These are phyloP conservation scores for Termitomyces titanicus DNA, from an alignment of 768 basidiomycete species.

Conservation along the genomic window DNA sequence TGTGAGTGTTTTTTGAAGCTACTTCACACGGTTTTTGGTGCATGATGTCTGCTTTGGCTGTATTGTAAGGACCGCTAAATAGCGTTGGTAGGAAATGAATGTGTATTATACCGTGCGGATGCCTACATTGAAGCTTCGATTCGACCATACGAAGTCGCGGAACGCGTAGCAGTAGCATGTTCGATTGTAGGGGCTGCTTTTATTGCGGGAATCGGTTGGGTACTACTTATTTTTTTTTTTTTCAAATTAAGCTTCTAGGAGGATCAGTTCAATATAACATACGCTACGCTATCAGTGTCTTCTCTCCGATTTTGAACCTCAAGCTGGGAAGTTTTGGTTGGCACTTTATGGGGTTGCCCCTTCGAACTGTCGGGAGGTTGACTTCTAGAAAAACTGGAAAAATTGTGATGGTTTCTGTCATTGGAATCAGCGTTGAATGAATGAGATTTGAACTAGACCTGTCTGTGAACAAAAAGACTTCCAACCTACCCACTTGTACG, in stretches of 20 bases:
- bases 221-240: neutral
- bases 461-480: neutral
- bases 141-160: neutral
- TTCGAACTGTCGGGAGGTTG: neutral
- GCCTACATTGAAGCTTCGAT: neutral
- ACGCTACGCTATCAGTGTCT: neutral
- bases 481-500: neutral
- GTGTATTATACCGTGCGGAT: neutral
- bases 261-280: neutral
- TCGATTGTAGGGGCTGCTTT: neutral
- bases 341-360: neutral
- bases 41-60: neutral
- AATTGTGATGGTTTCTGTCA: neutral
- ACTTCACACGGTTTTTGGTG: neutral
- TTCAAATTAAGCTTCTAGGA: neutral
- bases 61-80: neutral
- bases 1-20: neutral
- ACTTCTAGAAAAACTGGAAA: neutral
- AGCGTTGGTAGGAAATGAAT: neutral
- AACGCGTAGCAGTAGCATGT: neutral
- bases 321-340: neutral
- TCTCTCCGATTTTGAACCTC: neutral
- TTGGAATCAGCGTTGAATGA: neutral
- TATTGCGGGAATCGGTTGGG: neutral
- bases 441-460: neutral